Evolutionary conservation across 192 early-diverging fungal genomes (phyloP).

Genomic region (Backusella tarrabulga): DNA sequence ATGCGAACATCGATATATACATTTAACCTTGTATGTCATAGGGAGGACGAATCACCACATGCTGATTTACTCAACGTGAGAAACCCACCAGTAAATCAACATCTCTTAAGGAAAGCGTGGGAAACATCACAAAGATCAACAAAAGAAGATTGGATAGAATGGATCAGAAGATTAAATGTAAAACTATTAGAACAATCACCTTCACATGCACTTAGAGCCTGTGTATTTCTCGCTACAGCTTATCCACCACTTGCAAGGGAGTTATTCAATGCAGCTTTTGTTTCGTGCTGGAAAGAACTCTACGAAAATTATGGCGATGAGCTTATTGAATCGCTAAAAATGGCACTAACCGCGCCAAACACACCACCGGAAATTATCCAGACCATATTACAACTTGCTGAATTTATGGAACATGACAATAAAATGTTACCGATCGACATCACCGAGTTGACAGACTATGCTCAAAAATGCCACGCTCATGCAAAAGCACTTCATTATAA

Average conservation of each 20-base stretch:
- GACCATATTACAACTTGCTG: constrained; percentile 88
- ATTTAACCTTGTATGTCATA: constrained; percentile 10
- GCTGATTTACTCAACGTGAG: constrained; percentile 55
- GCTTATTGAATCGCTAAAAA: constrained; percentile 76
- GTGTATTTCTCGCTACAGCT: constrained; percentile 75
- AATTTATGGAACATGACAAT: constrained; percentile 99
- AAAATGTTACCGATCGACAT: constrained; percentile 93
- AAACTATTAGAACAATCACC: constrained; percentile 95
- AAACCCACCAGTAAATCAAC: constrained; percentile 84
- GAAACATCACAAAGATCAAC: constrained; percentile 85
- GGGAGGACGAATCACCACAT: constrained; percentile 49
- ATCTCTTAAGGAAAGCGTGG: constrained; percentile 82
- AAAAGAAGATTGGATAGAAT: constrained; percentile 93
- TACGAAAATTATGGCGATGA: constrained; percentile 90
- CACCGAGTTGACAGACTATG: constrained; percentile 81
- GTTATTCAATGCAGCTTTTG: constrained; percentile 96
- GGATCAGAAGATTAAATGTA: constrained; percentile 87
- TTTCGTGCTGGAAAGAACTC: constrained; percentile 94
- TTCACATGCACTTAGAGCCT: constrained; percentile 90
- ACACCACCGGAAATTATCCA: constrained; percentile 92
- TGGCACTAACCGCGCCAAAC: constrained; percentile 73
- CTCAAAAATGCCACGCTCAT: constrained; percentile 90
- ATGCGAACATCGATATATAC: background rate
- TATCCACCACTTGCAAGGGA: constrained; percentile 81
- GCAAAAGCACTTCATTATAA: constrained; percentile 99